Percentiles rank a stretch among this genome's conserved stretches.
These are phyloP conservation scores for Neocatenulostroma microsporum DNA, from an alignment of 2,329 filamentous ascomycete genomes.

Conservation along the genomic window DNA sequence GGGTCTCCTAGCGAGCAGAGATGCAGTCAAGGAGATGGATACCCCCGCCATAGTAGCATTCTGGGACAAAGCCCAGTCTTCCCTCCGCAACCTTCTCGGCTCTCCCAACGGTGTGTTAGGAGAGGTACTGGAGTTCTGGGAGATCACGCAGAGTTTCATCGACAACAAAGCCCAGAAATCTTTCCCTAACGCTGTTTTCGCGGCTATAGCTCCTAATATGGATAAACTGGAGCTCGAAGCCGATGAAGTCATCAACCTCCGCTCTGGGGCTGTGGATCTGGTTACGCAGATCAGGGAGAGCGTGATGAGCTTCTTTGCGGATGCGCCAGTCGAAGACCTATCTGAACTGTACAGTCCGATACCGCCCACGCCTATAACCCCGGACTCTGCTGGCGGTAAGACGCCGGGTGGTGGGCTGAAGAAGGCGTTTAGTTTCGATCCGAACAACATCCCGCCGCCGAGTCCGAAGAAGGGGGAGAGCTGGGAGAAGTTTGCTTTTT, in stretches of 20 bases:
- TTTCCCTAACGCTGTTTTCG: constrained; percentile 49
- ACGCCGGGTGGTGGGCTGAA: neutral
- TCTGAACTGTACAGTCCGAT: constrained; percentile 78
- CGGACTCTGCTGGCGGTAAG: constrained; percentile 43
- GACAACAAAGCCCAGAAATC: constrained; percentile 73
- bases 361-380: constrained; percentile 61
- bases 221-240: constrained; percentile 76
- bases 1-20: constrained; percentile 14
- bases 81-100: constrained; percentile 67
- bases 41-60: constrained; percentile 73
- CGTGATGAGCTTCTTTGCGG: constrained; percentile 73
- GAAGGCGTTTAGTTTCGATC: constrained; percentile 67
- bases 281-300: constrained; percentile 74
- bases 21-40: constrained; percentile 56
- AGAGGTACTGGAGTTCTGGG: constrained; percentile 90
- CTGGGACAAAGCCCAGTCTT: constrained; percentile 80
- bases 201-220: constrained; percentile 53
- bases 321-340: constrained; percentile 83
- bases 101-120: constrained; percentile 69
- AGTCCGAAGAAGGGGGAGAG: constrained; percentile 71
- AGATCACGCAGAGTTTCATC: constrained; percentile 82
- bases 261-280: constrained; percentile 73
- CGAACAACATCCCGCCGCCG: constrained; percentile 65
- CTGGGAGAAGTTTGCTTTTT: constrained; percentile 94
- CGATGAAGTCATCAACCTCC: constrained; percentile 62